Percentiles rank a stretch among this genome's conserved stretches.
Evolutionary conservation across 2,329 filamentous ascomycete species (phyloP).

Genomic region (Fusarium tupiense): DNA sequence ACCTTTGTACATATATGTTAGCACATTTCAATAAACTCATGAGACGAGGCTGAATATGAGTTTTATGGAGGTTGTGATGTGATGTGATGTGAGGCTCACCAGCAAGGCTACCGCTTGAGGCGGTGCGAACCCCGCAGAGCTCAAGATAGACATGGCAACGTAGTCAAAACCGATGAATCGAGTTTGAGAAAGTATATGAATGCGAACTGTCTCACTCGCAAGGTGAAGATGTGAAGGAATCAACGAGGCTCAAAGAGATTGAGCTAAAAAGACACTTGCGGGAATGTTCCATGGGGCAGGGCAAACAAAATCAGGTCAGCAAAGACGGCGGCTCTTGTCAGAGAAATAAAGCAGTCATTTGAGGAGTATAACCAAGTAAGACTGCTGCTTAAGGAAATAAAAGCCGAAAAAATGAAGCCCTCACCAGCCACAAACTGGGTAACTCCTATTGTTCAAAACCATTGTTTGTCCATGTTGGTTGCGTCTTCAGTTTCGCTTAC

Average conservation of each 20-base stretch:
- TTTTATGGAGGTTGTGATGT: not conserved
- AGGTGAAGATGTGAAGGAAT: not conserved
- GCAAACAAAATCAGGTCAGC: slow-evolving; percentile 12
- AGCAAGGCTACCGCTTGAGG: slow-evolving; percentile 38
- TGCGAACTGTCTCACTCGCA: not conserved
- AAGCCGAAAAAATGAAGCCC: slow-evolving; percentile 8
- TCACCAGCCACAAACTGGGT: slow-evolving; percentile 26
- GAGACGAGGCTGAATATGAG: not conserved
- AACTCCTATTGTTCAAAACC: slow-evolving; percentile 16
- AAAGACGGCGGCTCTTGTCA: slow-evolving; percentile 12
- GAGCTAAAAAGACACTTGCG: slow-evolving; percentile 6
- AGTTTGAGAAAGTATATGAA: not conserved
- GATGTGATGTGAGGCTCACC: slow-evolving; percentile 30
- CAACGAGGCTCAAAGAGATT: not conserved
- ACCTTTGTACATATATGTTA: slow-evolving; percentile 55
- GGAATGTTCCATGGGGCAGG: slow-evolving; percentile 24
- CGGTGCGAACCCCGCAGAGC: slow-evolving; percentile 31
- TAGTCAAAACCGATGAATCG: not conserved
- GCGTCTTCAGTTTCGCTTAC: slow-evolving; percentile 4
- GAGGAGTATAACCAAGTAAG: not conserved
- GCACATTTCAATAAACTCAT: not conserved
- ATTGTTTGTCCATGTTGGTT: slow-evolving; percentile 22
- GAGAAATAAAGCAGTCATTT: slow-evolving; percentile 3
- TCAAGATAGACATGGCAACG: slow-evolving; percentile 10
- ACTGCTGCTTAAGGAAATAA: not conserved